Evolutionary conservation across 2,329 filamentous ascomycete species (phyloP), one percentile per base, ranked within the genome.

Genomic region (Fusarium pseudonygamai): DNA sequence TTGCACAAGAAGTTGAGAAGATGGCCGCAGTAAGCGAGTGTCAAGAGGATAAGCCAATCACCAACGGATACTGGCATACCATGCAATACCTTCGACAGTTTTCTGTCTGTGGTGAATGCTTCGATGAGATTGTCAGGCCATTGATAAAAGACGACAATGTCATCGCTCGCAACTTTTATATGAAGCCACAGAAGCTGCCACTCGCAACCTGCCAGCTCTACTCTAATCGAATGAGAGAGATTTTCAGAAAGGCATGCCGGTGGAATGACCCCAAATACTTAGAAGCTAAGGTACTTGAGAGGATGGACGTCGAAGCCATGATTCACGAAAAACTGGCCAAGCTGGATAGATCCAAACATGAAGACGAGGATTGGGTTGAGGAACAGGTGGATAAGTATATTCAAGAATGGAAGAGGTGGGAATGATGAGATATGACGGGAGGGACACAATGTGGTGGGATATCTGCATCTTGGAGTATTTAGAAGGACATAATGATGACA

Each of bases 61-160:
- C 85, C n/a, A 87, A 90, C 61, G 87, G 86, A 18, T 84, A 87
- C 43, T 98, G 95, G 95, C 91, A 97, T 80, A 91, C 89, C 62
- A 94, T 97, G 80, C 90, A 93, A 2, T 86, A 89, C 20, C 84
- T 97, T 0, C 93, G 93, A 0, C 89, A 95, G 53, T 90, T 97
- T 77, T 94, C 93, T 2, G 92, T 97, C 8, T 98, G 95, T 81
- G 90, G 93, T 72, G 93, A 96, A 81, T 98, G 95, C 81, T 97
- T 93, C 79, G 89, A 93, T 22, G 91, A 94, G 28, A 88, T 94
- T 2, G 89, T 97, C n/a, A 90, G 88, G 81, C 94, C 95, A 2
- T 85, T 90, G 57, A 82, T 91, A 4, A 84, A 87, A 36, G 84
- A 86, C 22, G 80, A 83, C 59, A 82, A 83, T 45, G 83, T 87